Base-by-base conservation (phyloP, 2,329 filamentous ascomycete genomes). In the Cordyceps sp. region DNA sequence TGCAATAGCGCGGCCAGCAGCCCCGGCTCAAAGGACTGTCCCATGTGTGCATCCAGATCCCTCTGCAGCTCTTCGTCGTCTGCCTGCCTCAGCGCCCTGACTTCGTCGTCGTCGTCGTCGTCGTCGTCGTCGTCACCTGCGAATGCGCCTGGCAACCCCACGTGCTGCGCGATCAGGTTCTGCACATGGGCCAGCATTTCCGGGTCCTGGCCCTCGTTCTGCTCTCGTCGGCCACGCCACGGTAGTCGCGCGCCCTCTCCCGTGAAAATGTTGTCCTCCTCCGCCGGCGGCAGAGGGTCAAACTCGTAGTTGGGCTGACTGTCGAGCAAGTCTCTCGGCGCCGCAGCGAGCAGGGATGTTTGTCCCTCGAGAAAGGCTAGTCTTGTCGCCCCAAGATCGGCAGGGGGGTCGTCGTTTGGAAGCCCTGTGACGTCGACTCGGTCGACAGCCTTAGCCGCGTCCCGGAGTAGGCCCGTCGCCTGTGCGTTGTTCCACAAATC, bases 401-500 rank as follows among this genome's bases (percentile, higher is more conserved):
- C 44, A 33, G 45, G 55, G 36, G 49, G 58, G 37, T 56, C 64
- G 38, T 46, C 50, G 5, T 44, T 43, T 2, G 61, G 52, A 3
- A 62, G 50, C 2, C 52, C 43, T 13, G 52, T 42, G 12, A 46
- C 44, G 31, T 66, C 52, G 4, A 61, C 55, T 34, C 59, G 59
- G 21, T 50, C 49, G 4, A 69, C 56, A 10, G 65, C 65, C 38
- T 71, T 69, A 28, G 75, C 77, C 13, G 78, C 71, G 44, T 82
- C 73, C 20, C 77, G 65, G 2, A 94, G 66, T 7, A 93, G 55
- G 5, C 62, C 58, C 4, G 67, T 74, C 12, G 71, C 73, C 44
- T 83, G 76, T 1, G 79, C 66, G 4, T 76, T 84, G 48, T 85
- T 85, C 86, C 86, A 94, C 4, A 93, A 59, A 42, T 88, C 80